These are phyloP conservation scores for Meyerozyma elateridarum DNA, from an alignment of 1,139 yeast species.

Conservation along the genomic window DNA sequence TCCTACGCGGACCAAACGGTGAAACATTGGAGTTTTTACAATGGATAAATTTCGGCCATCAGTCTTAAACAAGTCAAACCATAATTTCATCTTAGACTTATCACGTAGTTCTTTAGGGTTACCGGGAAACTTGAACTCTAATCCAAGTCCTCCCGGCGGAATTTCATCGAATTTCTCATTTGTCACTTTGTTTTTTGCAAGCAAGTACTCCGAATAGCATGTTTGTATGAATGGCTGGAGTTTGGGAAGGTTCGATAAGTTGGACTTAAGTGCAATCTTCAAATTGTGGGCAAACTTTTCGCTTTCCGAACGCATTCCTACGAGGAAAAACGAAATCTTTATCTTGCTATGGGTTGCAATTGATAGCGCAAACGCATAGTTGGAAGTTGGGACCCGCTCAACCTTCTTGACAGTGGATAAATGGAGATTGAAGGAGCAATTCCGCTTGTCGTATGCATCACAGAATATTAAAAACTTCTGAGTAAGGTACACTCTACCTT, in stretches of 20 bases:
- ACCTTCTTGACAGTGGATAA: slow-evolving; percentile 78
- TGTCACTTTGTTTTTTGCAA: slow-evolving; percentile 54
- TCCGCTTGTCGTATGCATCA: slow-evolving; percentile 63
- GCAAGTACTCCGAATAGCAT: slow-evolving; percentile 80
- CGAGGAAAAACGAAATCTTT: slow-evolving; percentile 61
- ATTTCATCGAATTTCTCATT: slow-evolving; percentile 43
- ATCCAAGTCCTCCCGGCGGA: slow-evolving; percentile 85
- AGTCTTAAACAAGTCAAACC: slow-evolving; percentile 85
- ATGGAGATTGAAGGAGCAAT: slow-evolving; percentile 68
- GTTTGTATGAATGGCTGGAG: slow-evolving; percentile 65
- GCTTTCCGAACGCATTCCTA: slow-evolving; percentile 74
- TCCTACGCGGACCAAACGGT: slow-evolving; percentile 81
- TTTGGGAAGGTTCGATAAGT: slow-evolving; percentile 56
- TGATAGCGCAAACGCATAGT: slow-evolving; percentile 77
- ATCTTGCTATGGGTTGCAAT: slow-evolving; percentile 66
- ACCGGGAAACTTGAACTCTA: slow-evolving; percentile 83
- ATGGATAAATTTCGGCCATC: slow-evolving; percentile 84
- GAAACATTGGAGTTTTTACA: slow-evolving; percentile 70
- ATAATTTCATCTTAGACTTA: slow-evolving; percentile 79
- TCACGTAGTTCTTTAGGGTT: slow-evolving; percentile 74
- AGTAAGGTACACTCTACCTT: slow-evolving; percentile 66
- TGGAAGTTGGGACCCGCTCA: slow-evolving; percentile 73
- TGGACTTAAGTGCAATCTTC: slow-evolving; percentile 58
- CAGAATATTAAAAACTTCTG: slow-evolving; percentile 71
- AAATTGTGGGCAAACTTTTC: slow-evolving; percentile 74